These are phyloP conservation scores for Leishmania arabica DNA, from an alignment of 208 protist species.

Conservation along the genomic window DNA sequence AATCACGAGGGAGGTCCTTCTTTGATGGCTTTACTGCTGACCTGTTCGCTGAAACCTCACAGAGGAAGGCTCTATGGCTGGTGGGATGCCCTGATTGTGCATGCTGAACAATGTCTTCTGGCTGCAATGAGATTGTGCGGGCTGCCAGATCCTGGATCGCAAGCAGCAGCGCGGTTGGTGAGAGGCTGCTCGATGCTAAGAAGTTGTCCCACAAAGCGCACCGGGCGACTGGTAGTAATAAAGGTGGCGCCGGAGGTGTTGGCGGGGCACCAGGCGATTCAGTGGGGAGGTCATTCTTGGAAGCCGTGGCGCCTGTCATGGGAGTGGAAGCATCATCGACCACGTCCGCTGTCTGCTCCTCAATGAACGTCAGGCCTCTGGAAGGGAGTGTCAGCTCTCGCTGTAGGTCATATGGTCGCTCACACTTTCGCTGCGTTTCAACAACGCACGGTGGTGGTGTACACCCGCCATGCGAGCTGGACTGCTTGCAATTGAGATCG, in stretches of 20 bases:
- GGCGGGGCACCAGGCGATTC: not conserved
- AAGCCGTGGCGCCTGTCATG: not conserved
- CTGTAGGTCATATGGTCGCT: conserved; percentile 12
- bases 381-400: not conserved
- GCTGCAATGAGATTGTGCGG: not conserved
- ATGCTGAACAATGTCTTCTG: not conserved
- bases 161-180: not conserved
- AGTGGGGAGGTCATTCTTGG: not conserved
- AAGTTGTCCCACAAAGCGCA: conserved; percentile 27
- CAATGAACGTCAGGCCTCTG: conserved; percentile 20
- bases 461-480: conserved; percentile 4
- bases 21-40: not conserved
- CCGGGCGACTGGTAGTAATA: conserved; percentile 9
- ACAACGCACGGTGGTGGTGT: conserved; percentile 22
- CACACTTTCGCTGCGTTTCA: conserved; percentile 26
- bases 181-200: conserved; percentile 5
- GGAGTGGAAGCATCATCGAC: not conserved
- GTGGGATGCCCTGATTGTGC: not conserved
- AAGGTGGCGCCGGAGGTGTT: not conserved
- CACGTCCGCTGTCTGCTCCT: conserved; percentile 3
- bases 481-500: not conserved
- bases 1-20: not conserved
- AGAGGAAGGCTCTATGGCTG: not conserved
- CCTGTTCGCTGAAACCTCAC: not conserved
- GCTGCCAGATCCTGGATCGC: conserved; percentile 17